These are phyloP conservation scores for Neostapfia colusana DNA, from an alignment of 176 grass and related monocot species.

Conservation along the genomic window DNA sequence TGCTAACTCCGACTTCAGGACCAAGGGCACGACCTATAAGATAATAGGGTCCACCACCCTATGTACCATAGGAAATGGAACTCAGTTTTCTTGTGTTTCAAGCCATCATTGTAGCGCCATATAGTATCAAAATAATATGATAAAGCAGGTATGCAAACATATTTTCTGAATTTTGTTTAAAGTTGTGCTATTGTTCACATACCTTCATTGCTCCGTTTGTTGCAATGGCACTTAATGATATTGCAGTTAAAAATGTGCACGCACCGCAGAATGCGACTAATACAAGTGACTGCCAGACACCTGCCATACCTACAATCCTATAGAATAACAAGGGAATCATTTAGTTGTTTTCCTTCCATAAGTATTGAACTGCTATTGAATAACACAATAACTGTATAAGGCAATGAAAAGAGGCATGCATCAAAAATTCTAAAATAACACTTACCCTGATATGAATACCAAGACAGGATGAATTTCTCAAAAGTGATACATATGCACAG, in stretches of 20 bases:
- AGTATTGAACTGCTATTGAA: constrained; percentile 20
- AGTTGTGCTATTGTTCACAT: constrained; percentile 5
- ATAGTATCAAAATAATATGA: constrained; percentile 13
- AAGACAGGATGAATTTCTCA: constrained; percentile 9
- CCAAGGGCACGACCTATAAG: constrained; percentile 96
- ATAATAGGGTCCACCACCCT: constrained; percentile 99
- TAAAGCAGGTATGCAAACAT: not conserved
- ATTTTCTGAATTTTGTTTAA: constrained; percentile 19
- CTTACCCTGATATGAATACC: not conserved
- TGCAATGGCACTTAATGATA: constrained; percentile 98
- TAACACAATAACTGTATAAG: constrained; percentile 9
- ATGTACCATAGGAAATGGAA: constrained; percentile 35
- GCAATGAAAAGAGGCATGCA: constrained; percentile 15
- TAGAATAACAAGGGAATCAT: constrained; percentile 39
- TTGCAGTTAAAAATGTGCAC: constrained; percentile 91
- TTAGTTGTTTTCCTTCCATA: constrained; percentile 3
- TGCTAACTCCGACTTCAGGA: constrained; percentile 99
- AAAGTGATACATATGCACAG: not conserved
- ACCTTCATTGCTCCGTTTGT: constrained; percentile 99
- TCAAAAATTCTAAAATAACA: constrained; percentile 27
- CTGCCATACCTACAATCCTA: constrained; percentile 99
- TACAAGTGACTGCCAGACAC: constrained; percentile 77
- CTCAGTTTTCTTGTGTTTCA: constrained; percentile 10
- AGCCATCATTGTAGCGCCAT: constrained; percentile 1
- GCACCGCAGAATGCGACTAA: constrained; percentile 86